Conservation (phyloP, 257 asterid species). For the Avicennia marina region DNA sequence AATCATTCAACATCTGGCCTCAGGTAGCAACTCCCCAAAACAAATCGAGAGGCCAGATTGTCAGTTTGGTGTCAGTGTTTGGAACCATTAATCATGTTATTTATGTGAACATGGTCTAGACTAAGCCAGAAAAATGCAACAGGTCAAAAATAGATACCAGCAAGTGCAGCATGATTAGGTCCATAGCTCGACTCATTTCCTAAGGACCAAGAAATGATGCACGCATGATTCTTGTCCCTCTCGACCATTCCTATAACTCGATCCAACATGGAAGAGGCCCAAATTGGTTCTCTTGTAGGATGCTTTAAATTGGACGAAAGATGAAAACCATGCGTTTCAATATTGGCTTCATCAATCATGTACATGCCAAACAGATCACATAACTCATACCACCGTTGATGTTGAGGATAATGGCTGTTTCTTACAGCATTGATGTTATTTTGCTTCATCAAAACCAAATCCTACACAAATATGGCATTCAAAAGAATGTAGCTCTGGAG, state of each 20-base stretch:
- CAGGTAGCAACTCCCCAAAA: background rate
- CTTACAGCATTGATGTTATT: conserved; percentile 89
- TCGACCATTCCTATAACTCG: conserved; percentile 97
- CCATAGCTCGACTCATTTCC: conserved; percentile 97
- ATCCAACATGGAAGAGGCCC: conserved; percentile 92
- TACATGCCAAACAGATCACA: conserved; percentile 98
- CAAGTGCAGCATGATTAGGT: conserved; percentile 86
- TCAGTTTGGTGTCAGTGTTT: background rate
- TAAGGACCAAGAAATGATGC: conserved; percentile 91
- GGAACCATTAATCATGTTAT: background rate
- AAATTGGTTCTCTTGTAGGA: conserved; percentile 73
- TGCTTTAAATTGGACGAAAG: conserved; percentile 60
- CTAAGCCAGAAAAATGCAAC: conserved; percentile 2
- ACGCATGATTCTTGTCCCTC: conserved; percentile 93
- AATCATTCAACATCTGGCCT: conserved; percentile 4
- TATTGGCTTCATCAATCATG: conserved; percentile 99
- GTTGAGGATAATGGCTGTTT: conserved; percentile 98
- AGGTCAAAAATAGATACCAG: conserved; percentile 49
- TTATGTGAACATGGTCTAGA: conserved; percentile 2
- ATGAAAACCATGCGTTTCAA: conserved; percentile 94
- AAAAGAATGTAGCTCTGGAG: background rate
- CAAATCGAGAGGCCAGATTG: background rate
- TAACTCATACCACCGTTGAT: conserved; percentile 91
- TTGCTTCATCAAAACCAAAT: conserved; percentile 91
- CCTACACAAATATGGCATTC: conserved; percentile 39